These are phyloP conservation scores for Trichoderma harzianum DNA, from an alignment of 2,329 filamentous ascomycete species.

Conservation along the genomic window DNA sequence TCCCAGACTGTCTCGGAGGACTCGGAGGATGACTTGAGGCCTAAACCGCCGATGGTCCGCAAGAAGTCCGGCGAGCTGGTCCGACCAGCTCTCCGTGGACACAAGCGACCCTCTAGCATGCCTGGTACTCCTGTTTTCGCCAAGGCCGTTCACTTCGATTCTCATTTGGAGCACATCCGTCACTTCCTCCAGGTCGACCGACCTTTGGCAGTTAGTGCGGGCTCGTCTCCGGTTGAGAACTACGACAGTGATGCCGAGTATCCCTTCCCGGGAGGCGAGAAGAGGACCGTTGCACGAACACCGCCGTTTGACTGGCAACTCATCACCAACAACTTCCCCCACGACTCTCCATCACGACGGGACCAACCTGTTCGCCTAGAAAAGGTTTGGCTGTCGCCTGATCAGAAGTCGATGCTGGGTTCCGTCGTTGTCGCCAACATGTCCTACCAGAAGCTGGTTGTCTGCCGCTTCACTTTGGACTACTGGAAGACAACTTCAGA, in stretches of 20 bases:
- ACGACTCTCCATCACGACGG: conserved; percentile 50
- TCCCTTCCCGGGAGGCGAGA: conserved; percentile 65
- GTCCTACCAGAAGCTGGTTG: conserved; percentile 82
- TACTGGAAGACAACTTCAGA: conserved; percentile 99
- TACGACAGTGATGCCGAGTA: conserved; percentile 89
- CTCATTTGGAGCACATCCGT: conserved; percentile 90
- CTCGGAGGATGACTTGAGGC: conserved; percentile 56
- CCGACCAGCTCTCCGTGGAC: conserved; percentile 78
- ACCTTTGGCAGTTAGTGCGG: conserved; percentile 92
- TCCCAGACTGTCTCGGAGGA: conserved; percentile 57
- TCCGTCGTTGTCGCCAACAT: conserved; percentile 83
- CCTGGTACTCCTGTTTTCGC: conserved; percentile 93
- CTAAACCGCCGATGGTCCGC: conserved; percentile 87
- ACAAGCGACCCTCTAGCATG: conserved; percentile 88
- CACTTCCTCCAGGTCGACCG: conserved; percentile 94
- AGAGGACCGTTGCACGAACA: conserved; percentile 34
- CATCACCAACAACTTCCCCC: conserved; percentile 76
- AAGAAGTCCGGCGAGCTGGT: conserved; percentile 99
- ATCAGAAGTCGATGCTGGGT: conserved; percentile 83
- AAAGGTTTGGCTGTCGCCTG: conserved; percentile 78
- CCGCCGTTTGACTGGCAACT: conserved; percentile 83
- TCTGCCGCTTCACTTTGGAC: conserved; percentile 93
- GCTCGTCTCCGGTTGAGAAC: conserved; percentile 83
- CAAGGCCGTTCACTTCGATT: conserved; percentile 98
- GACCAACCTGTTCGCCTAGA: conserved; percentile 74